These are phyloP conservation scores for Prunus davidiana DNA, from an alignment of 306 rosid genomes.

Conservation along the genomic window DNA sequence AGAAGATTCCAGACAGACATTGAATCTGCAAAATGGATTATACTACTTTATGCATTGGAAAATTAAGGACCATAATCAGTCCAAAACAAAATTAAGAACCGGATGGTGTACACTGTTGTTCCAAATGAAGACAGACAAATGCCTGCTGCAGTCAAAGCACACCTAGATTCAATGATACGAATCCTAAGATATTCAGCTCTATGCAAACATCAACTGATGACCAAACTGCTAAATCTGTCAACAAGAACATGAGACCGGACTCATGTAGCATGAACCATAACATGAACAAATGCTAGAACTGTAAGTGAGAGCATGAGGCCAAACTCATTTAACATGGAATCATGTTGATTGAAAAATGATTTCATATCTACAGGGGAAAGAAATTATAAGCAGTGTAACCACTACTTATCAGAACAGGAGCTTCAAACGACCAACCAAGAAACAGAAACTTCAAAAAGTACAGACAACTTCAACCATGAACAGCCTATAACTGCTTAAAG, in stretches of 20 bases:
- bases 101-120: neutral
- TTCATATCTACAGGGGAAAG: neutral
- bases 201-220: neutral
- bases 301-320: no score
- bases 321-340: neutral
- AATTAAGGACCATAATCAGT: neutral
- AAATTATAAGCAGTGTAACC: neutral
- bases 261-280: no score
- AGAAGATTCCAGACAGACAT: slow-evolving; percentile 99
- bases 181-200: neutral
- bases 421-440: neutral
- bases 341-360: neutral
- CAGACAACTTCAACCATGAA: neutral
- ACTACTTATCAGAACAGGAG: slow-evolving; percentile 1
- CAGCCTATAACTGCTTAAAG: neutral
- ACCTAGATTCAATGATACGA: neutral
- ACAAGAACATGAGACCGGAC: neutral
- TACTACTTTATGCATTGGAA: slow-evolving; percentile 27
- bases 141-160: neutral
- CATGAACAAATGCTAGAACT: no score
- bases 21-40: slow-evolving; percentile 70
- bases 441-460: neutral
- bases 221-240: neutral
- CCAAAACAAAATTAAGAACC: neutral
- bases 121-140: slow-evolving; percentile 1